Percentiles rank a stretch among this genome's conserved stretches.
phyloP scores from a whole-genome alignment of 2,329 filamentous ascomycete genomes.

The Nemania sp. region DNA sequence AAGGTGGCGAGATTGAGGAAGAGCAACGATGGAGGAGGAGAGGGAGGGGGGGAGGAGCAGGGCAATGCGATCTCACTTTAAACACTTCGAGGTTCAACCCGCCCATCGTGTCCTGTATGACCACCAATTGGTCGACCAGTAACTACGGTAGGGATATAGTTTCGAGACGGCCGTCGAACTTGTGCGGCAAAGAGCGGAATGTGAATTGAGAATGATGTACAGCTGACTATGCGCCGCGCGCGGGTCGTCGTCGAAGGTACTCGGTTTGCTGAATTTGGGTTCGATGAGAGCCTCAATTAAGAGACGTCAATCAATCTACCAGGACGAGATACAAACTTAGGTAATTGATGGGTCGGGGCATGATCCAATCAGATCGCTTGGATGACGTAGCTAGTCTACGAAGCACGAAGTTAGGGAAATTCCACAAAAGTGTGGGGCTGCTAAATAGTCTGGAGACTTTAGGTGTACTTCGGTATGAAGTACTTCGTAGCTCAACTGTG shows the following conservation, averaged over 20 bases:
- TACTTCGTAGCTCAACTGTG: no score
- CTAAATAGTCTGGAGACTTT: neutral
- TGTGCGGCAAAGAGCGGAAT: neutral
- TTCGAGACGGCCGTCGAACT: neutral
- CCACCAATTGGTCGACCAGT: neutral
- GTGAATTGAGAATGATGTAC: neutral
- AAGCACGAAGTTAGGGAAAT: slow-evolving; percentile 1
- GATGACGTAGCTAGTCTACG: slow-evolving; percentile 13
- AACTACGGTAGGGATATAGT: neutral
- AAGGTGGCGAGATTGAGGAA: neutral
- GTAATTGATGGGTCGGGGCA: neutral
- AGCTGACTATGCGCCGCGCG: neutral
- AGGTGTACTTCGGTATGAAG: neutral
- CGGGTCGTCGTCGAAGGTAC: neutral
- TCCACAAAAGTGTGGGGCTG: neutral
- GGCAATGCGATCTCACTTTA: slow-evolving; percentile 69
- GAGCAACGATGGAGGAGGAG: neutral
- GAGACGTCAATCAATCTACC: slow-evolving; percentile 13
- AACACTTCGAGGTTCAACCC: slow-evolving; percentile 93
- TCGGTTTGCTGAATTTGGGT: neutral
- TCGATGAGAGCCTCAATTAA: neutral
- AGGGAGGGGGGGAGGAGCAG: slow-evolving; percentile 7
- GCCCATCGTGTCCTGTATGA: slow-evolving; percentile 59
- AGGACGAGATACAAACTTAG: slow-evolving; percentile 10
- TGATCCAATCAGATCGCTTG: slow-evolving; percentile 16